Evolutionary conservation across 1,284 basidiomycete species (phyloP), one percentile per base, ranked within the genome.

Genomic region (Takashimella koratensis): DNA sequence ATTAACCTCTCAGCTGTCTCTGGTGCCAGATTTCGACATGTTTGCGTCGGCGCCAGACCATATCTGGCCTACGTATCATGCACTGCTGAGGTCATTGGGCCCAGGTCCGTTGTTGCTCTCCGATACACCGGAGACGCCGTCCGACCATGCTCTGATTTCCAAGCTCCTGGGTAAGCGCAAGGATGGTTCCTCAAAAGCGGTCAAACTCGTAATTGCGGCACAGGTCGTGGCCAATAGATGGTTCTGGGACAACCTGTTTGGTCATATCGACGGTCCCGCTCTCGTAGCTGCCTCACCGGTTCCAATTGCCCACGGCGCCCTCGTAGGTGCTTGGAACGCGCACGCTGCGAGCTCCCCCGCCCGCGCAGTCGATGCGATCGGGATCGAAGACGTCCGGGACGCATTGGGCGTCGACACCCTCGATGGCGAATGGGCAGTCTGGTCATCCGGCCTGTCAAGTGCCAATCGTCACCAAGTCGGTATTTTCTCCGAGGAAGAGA

Each of bases 1-100:
- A 13, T 57, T 72, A 19, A 63, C 63, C 4, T 57, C 56, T 5
- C 56, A 70, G 16, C 58, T 68, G 2, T 58, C 58, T 21, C 51
- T 65, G n/a, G 44, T 65, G 10, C 65, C 60, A 3, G 68, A 72
- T 52, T 65, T 61, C 27, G 70, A 72, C 62, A 69, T 72, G 70
- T 69, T 69, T 53, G 63, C 66, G 41, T 60, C 66, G 0, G 42
- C 49, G 5, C 53, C 58, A 21, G 42, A 16, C n/a, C 39, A 44
- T 19, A 52, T 49, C 25, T 51, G 50, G 42, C 66, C 67, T 2
- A 42, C 48, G 3, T 60, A 64, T 16, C 68, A 72, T 27, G 70
- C 65, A 2, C 49, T 70, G 2, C 57, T 72, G 10, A 57, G 70
- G 10, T 55, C 56, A 2, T 25, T 70, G 39, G 57, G 56, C 23